A percentile compares a stretch with the other conserved stretches of the same genome.
phyloP scores from a whole-genome alignment of 108 stramenopile genomes.

The Pseudonitzschia multiseries region DNA sequence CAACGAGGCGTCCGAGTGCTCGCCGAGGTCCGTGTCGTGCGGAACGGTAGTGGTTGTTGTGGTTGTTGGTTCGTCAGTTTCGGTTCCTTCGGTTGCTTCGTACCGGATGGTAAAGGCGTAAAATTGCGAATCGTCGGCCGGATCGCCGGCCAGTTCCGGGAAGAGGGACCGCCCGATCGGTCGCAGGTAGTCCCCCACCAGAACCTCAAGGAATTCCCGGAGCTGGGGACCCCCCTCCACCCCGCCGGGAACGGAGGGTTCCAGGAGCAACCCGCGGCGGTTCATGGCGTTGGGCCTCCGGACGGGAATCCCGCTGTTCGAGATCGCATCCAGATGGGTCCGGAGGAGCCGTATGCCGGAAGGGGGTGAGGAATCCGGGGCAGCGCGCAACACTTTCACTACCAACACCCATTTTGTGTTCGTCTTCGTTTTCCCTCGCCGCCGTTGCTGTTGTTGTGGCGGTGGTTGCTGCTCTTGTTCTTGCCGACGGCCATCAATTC shows the following conservation, averaged over 20 bases:
- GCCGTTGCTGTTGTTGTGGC: no score
- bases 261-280: constrained; percentile 54
- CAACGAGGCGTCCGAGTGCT: constrained; percentile 64
- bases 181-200: constrained; percentile 37
- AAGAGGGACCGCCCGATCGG: constrained; percentile 57
- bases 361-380: constrained; percentile 13
- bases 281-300: constrained; percentile 80
- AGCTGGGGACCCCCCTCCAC: constrained; percentile 28
- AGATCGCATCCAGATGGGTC: constrained; percentile 18
- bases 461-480: background rate
- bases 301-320: constrained; percentile 48
- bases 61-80: background rate
- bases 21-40: constrained; percentile 34
- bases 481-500: background rate
- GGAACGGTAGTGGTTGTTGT: background rate
- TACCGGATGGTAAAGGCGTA: constrained; percentile 66
- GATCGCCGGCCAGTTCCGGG: constrained; percentile 19
- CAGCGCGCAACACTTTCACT: background rate
- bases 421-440: no score
- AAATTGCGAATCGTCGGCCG: constrained; percentile 41
- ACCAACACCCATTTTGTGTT: no score
- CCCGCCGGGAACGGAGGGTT: constrained; percentile 43
- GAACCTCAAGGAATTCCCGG: constrained; percentile 22
- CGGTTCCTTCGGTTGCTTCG: constrained; percentile 10
- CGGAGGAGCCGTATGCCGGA: constrained; percentile 20